Evolutionary conservation across 345 rosid species (phyloP), one percentile per base, ranked within the genome.

Genomic region (Heritiera fomes): DNA sequence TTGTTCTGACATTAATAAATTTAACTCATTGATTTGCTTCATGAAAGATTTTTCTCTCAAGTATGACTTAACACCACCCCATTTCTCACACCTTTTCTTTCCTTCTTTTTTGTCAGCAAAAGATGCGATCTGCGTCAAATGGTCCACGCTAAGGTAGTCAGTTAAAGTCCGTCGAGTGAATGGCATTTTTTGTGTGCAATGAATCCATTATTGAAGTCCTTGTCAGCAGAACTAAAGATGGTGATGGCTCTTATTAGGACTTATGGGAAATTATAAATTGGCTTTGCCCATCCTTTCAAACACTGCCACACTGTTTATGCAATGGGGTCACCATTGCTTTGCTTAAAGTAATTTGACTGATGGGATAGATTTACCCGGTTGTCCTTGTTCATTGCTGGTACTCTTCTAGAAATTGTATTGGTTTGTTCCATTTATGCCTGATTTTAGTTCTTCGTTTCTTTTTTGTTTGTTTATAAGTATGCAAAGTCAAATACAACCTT

Each of bases 281-380:
- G 32, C 71, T 28, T 50, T 38, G 56, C 67, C 75, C 62, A 47
- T 67, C 40, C 66, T 38, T 77, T 56, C 28, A 64, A 30, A 52
- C 49, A 50, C 7, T 34, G 62, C 50, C 49, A 34, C 14, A 17
- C 45, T 38, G 63, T 52, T 38, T 14, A 2, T 17, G 56, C 32
- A 46, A 7, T 12, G 38, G 62, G 79, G 38, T 49, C 69, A 10
- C 60, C 45, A 9, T 3, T 43, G 43, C 45, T 63, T 15, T 61
- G 34, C 12, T 15, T 32, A 20, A 55, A 7, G 60, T 40, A 34
- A 34, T 34, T 28, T 41, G 63, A 49, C 69, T 15, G 56, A 71
- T 20, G 30, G 17, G 18, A 68, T 38, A 28, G 71, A 4, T 63
- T 40, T 77, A 28, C 41, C 52, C 7, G 23, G 47, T 20, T 58